phyloP scores from a whole-genome alignment of 768 basidiomycete species.

The Phylloporus arenicola region DNA sequence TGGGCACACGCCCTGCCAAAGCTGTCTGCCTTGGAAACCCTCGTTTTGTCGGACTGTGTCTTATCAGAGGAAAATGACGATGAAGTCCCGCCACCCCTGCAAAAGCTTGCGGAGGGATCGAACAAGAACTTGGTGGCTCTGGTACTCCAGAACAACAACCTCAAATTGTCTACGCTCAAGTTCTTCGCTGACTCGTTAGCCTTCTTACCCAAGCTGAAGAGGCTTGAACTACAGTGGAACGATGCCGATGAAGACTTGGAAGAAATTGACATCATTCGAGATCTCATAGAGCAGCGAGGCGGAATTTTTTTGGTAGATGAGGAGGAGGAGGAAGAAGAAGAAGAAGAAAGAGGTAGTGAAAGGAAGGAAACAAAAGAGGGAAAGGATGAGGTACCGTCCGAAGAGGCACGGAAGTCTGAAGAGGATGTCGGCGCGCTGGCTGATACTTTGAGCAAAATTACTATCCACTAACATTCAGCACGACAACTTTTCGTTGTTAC shows the following conservation, averaged over 20 bases:
- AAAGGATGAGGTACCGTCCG: constrained; percentile 18
- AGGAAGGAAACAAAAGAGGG: constrained; percentile 26
- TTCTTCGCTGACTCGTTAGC: constrained; percentile 64
- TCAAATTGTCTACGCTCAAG: constrained; percentile 63
- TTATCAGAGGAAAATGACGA: constrained; percentile 70
- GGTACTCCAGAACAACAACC: constrained; percentile 88
- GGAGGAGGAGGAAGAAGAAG: constrained; percentile 73
- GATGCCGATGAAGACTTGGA: constrained; percentile 78
- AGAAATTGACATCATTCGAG: constrained; percentile 40
- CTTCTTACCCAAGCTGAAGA: constrained; percentile 54
- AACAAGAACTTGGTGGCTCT: constrained; percentile 71
- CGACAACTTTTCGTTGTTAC: not conserved
- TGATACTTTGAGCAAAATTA: constrained; percentile 61
- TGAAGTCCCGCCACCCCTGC: constrained; percentile 62
- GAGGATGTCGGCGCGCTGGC: constrained; percentile 53
- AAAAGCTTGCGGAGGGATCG: constrained; percentile 58
- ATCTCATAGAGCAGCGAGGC: constrained; percentile 56
- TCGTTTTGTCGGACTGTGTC: constrained; percentile 91
- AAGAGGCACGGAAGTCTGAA: constrained; percentile 27
- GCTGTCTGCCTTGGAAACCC: constrained; percentile 68
- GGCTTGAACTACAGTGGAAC: constrained; percentile 86
- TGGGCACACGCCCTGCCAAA: constrained; percentile 61
- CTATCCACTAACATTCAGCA: constrained; percentile 32
- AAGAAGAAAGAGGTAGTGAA: constrained; percentile 43
- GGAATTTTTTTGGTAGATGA: constrained; percentile 65